phyloP scores from a whole-genome alignment of 2,329 filamentous ascomycete species.

The Phoma sp. region DNA sequence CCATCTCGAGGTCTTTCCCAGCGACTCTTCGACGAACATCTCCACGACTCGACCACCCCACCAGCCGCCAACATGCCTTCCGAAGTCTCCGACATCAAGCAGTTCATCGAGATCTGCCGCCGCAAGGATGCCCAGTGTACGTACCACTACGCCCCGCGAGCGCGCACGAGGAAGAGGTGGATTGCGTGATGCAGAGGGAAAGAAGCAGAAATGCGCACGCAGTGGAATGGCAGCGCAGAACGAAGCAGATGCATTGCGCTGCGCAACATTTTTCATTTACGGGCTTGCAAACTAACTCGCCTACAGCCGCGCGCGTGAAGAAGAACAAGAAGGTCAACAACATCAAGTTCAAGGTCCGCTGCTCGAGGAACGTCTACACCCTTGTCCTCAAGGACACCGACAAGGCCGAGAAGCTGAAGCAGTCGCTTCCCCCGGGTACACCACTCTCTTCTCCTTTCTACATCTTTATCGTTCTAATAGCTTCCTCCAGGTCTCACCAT shows the following conservation, averaged over 20 bases:
- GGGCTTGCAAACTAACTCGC: no score
- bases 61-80: slow-evolving; percentile 84
- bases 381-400: slow-evolving; percentile 97
- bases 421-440: slow-evolving; percentile 96
- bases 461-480: background rate
- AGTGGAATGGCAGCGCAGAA: background rate
- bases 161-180: background rate
- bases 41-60: slow-evolving; percentile 35
- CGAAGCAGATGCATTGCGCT: no score
- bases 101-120: slow-evolving; percentile 99
- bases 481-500: slow-evolving; percentile 60
- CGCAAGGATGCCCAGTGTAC: slow-evolving; percentile 99
- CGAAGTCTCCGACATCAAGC: slow-evolving; percentile 98
- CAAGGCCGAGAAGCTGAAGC: slow-evolving; percentile 99
- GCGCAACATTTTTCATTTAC: no score
- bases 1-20: slow-evolving; percentile 21
- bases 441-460: background rate
- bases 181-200: background rate
- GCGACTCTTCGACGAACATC: slow-evolving; percentile 1
- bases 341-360: slow-evolving; percentile 99
- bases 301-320: slow-evolving; percentile 65
- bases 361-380: slow-evolving; percentile 95
- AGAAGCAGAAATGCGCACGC: background rate
- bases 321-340: slow-evolving; percentile 88
- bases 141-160: slow-evolving; percentile 52